phyloP scores from a whole-genome alignment of 257 asterid genomes.

The Salvia miltiorrhiza region DNA sequence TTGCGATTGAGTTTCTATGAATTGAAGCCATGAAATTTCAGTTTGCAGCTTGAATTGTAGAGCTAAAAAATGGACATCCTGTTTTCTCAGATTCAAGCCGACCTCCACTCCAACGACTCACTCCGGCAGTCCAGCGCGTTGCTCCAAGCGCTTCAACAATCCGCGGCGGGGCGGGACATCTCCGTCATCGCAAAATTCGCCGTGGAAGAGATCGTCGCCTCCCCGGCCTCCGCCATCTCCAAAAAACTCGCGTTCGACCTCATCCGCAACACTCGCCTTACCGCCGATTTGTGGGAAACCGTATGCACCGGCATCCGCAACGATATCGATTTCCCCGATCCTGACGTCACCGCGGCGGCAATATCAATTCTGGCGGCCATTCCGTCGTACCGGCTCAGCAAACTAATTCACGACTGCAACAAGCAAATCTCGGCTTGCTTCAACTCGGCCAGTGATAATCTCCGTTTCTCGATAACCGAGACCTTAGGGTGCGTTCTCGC shows the following conservation, averaged over 20 bases:
- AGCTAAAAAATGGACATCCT: slow-evolving; percentile 62
- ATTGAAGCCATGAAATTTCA: neutral
- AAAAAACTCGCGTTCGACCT: slow-evolving; percentile 88
- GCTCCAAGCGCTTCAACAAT: slow-evolving; percentile 89
- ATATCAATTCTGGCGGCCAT: slow-evolving; percentile 83
- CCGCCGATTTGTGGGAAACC: slow-evolving; percentile 77
- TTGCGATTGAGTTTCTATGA: neutral
- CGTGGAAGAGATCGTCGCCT: slow-evolving; percentile 88
- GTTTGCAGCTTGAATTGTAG: neutral
- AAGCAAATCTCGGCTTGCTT: slow-evolving; percentile 79
- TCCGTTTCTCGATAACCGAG: slow-evolving; percentile 77
- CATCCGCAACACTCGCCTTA: slow-evolving; percentile 82
- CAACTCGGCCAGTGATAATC: slow-evolving; percentile 67
- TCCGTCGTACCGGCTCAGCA: slow-evolving; percentile 77
- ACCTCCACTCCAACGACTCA: slow-evolving; percentile 84
- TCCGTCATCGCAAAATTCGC: slow-evolving; percentile 87
- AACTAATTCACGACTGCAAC: slow-evolving; percentile 69
- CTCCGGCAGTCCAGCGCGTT: slow-evolving; percentile 91
- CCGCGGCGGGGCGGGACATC: slow-evolving; percentile 90
- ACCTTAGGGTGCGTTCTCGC: slow-evolving; percentile 85
- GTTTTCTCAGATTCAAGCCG: slow-evolving; percentile 92
- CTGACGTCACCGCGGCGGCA: slow-evolving; percentile 89
- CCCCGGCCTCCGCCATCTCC: slow-evolving; percentile 89
- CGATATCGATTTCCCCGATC: slow-evolving; percentile 88
- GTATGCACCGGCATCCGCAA: slow-evolving; percentile 74